Evolutionary conservation across 1,139 yeast genomes (phyloP), one percentile per base, ranked within the genome.

Genomic region (Sugiyamaella novakii): DNA sequence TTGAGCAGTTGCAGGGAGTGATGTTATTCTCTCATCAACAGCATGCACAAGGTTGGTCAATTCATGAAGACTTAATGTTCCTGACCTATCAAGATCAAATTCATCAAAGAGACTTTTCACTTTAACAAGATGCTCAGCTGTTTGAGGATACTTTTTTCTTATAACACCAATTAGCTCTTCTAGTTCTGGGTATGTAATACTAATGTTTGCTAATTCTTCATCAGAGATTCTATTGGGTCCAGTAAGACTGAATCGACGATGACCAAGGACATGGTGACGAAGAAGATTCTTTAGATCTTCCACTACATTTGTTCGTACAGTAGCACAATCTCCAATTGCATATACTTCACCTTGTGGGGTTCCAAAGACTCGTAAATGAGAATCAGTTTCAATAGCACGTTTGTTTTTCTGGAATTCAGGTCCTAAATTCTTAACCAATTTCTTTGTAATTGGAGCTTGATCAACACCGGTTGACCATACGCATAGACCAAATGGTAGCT

Each of bases 401-500:
- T 70, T 72, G 62, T 81, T 81, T 54, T 67, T 71, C 65, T 81
- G 86, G 33, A 65, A 60, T 1, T 65, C 68, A 7, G 71, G 64
- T 3, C 71, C 68, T 37, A 81, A 66, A 10, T 69, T 62, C 21
- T 68, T 61, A 40, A 75, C 79, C 35, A 81, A 69, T 31, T 71
- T 71, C 58, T 74, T 72, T 8, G 84, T 79, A 45, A 81, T 62
- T 3, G 81, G 82, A 46, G 79, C 76, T 56, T 78, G 80, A 3
- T 82, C 78, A 34, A 81, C 83, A 52, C 87, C 87, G 0, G 86
- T 81, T 0, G 86, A 80, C 87, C 87, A 81, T 38, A 81, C 63
- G 59, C 85, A 80, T 38, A 80, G 62, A 8, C 87, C 87, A 52
- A 72, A 80, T 24, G 84, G 81, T 43, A 81, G 64, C 51, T 76